These are phyloP conservation scores for Coemansia sp. DNA, from an alignment of 192 early-diverging fungal genomes.

Conservation along the genomic window DNA sequence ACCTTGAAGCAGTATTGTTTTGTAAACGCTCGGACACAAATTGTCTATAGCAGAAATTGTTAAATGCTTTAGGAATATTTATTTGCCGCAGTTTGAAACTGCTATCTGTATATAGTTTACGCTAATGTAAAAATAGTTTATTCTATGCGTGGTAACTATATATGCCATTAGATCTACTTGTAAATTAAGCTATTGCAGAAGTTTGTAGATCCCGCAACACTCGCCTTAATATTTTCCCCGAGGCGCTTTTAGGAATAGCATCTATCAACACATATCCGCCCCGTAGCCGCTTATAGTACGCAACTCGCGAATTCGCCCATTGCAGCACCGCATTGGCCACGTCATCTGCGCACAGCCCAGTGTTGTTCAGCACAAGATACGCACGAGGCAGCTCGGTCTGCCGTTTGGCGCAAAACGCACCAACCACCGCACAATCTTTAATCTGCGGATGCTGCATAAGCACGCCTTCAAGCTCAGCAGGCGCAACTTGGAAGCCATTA, in stretches of 20 bases:
- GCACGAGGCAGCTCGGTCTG: constrained; percentile 55
- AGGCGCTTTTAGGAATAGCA: constrained; percentile 35
- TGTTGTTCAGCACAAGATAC: constrained; percentile 19
- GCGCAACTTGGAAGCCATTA: constrained; percentile 78
- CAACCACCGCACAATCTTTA: constrained; percentile 66
- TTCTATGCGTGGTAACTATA: too few relatives aligned
- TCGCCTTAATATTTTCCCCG: constrained; percentile 53
- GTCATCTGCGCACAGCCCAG: not conserved
- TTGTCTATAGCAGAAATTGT: too few relatives aligned
- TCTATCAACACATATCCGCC: constrained; percentile 30
- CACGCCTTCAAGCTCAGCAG: constrained; percentile 78
- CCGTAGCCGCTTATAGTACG: constrained; percentile 45
- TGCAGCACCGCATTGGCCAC: constrained; percentile 5
- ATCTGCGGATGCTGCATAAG: constrained; percentile 67
- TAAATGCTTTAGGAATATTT: too few relatives aligned
- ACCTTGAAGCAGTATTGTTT: too few relatives aligned
- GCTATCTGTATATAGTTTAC: too few relatives aligned
- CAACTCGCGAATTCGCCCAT: constrained; percentile 30
- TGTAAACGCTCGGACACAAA: too few relatives aligned
- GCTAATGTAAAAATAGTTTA: too few relatives aligned
- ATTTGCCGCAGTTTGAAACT: too few relatives aligned
- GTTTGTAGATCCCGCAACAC: constrained; percentile 6
- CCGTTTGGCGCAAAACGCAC: constrained; percentile 56
- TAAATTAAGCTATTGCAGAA: not conserved
- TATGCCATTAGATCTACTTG: not conserved